Percentiles rank a stretch among this genome's conserved stretches.
phyloP scores from a whole-genome alignment of 2,329 filamentous ascomycete genomes.

The Fusarium armeniacum region DNA sequence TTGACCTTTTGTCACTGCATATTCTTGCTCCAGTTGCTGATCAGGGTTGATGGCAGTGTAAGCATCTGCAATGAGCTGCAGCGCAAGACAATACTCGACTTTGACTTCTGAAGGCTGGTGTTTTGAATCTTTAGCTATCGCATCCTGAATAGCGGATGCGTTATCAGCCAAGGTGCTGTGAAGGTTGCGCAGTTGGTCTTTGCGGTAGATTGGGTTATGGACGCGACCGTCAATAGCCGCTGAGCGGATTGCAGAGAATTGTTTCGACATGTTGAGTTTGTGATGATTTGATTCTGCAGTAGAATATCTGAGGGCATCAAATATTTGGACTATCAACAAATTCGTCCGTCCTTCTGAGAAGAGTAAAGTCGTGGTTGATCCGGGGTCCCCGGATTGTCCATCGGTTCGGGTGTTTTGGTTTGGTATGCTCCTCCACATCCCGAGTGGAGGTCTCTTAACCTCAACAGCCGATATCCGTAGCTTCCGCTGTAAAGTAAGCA shows the following conservation, averaged over 20 bases:
- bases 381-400: constrained; percentile 21
- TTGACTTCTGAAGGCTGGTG: constrained; percentile 38
- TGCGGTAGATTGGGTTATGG: constrained; percentile 43
- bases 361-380: background rate
- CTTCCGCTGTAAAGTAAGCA: background rate
- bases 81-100: constrained; percentile 43
- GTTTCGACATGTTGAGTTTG: constrained; percentile 33
- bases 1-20: constrained; percentile 25
- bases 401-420: constrained; percentile 25
- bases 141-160: constrained; percentile 35
- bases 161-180: constrained; percentile 28
- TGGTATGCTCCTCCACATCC: constrained; percentile 30
- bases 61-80: constrained; percentile 36
- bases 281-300: background rate
- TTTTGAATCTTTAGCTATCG: constrained; percentile 40
- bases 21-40: constrained; percentile 32
- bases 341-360: background rate
- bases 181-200: constrained; percentile 34
- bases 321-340: constrained; percentile 1
- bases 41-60: constrained; percentile 33
- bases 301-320: background rate
- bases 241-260: constrained; percentile 36
- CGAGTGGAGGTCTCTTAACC: constrained; percentile 25
- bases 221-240: constrained; percentile 40
- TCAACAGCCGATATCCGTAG: background rate